phyloP scores from a whole-genome alignment of 805 yeast genomes.

The Naumovozyma dairenensis region DNA sequence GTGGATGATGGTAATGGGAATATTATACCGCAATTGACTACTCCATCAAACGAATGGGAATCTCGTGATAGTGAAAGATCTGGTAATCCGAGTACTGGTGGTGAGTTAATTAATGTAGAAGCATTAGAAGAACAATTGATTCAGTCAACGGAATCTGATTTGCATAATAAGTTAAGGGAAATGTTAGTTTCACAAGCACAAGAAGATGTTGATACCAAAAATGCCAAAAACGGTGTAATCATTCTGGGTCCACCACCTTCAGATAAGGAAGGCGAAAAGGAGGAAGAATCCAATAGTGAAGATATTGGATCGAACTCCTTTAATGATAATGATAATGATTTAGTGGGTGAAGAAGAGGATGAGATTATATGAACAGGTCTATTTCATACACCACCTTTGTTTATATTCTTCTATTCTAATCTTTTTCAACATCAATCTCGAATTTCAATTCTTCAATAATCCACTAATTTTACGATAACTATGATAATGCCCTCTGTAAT shows the following conservation, averaged over 20 bases:
- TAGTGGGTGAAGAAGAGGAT: too few species aligned
- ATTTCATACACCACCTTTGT: too few species aligned
- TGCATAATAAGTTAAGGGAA: slow-evolving; percentile 23
- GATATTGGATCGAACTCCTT: too few species aligned
- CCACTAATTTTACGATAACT: too few species aligned
- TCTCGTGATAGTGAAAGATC: neutral
- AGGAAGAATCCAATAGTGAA: too few species aligned
- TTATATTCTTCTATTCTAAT: too few species aligned
- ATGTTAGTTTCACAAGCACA: slow-evolving; percentile 20
- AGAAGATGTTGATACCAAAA: slow-evolving; percentile 21
- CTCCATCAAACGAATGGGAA: slow-evolving; percentile 1
- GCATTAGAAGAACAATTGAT: slow-evolving; percentile 13
- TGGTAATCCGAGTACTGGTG: slow-evolving; percentile 4
- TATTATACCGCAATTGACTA: slow-evolving; percentile 15
- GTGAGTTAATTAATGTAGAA: slow-evolving; percentile 13
- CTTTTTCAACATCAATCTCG: too few species aligned
- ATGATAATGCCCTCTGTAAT: too few species aligned
- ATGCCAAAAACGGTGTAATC: slow-evolving; percentile 26
- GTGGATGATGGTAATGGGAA: slow-evolving; percentile 20
- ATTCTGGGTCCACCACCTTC: slow-evolving; percentile 23
- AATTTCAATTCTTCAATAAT: too few species aligned
- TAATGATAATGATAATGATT: too few species aligned
- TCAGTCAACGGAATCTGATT: slow-evolving; percentile 22
- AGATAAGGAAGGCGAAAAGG: neutral
- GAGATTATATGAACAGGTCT: too few species aligned